These are phyloP conservation scores for Hypoxylon lienhwacheense DNA, from an alignment of 495 filamentous ascomycete species.

Conservation along the genomic window DNA sequence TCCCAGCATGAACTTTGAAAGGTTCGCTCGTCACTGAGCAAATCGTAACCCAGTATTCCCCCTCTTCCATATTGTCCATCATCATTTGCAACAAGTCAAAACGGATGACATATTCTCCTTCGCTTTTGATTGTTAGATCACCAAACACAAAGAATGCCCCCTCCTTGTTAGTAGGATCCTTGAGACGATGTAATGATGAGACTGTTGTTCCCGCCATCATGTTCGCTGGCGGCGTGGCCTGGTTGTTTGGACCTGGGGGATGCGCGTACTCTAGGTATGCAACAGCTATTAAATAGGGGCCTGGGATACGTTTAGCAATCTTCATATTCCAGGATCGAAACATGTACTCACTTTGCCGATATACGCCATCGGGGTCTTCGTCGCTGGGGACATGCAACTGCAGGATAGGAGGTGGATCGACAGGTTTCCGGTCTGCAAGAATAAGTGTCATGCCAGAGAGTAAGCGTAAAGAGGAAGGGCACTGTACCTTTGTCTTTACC, in stretches of 20 bases:
- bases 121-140: constrained; percentile 82
- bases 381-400: constrained; percentile 73
- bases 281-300: constrained; percentile 85
- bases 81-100: constrained; percentile 87
- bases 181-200: constrained; percentile 89
- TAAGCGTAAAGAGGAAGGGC: not conserved
- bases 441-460: constrained; percentile 1
- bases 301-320: constrained; percentile 44
- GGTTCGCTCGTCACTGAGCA: constrained; percentile 70
- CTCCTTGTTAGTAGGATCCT: constrained; percentile 89
- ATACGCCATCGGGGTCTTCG: constrained; percentile 77
- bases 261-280: constrained; percentile 57
- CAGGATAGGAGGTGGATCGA: constrained; percentile 93
- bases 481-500: constrained; percentile 40
- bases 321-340: constrained; percentile 21
- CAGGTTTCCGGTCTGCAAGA: constrained; percentile 78
- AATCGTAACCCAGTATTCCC: constrained; percentile 59
- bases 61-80: constrained; percentile 37
- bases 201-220: constrained; percentile 70
- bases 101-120: constrained; percentile 75
- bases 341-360: constrained; percentile 56
- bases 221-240: constrained; percentile 62
- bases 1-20: constrained; percentile 75
- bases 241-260: constrained; percentile 52
- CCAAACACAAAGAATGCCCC: constrained; percentile 97